A percentile compares a stretch with the other conserved stretches of the same genome.
Conservation (phyloP, 805 yeast species). For the Ascoidea tarda region DNA sequence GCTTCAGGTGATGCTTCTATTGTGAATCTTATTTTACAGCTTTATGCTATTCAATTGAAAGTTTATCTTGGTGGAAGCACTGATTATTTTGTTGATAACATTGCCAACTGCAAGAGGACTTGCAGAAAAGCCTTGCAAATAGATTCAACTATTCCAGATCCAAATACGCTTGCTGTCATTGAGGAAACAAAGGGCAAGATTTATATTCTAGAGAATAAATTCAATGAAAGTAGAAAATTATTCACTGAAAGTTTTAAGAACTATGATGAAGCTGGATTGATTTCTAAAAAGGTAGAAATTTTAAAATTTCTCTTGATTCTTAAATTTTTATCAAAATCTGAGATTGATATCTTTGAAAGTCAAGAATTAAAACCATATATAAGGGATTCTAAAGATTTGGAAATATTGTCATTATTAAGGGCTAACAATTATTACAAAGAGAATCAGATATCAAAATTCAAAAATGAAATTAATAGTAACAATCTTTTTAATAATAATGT, state of each 20-base stretch:
- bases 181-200: slow-evolving; percentile 66
- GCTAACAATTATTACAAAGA: slow-evolving; percentile 2
- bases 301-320: slow-evolving; percentile 50
- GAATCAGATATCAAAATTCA: slow-evolving; percentile 2
- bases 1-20: slow-evolving; percentile 27
- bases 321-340: slow-evolving; percentile 42
- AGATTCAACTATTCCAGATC: slow-evolving; percentile 60
- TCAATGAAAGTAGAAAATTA: slow-evolving; percentile 35
- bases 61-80: slow-evolving; percentile 22
- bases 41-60: slow-evolving; percentile 53
- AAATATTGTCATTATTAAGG: neutral
- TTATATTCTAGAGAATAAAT: slow-evolving; percentile 44
- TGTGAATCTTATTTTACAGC: slow-evolving; percentile 37
- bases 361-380: slow-evolving; percentile 50
- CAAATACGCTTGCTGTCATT: slow-evolving; percentile 58
- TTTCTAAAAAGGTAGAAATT: slow-evolving; percentile 37
- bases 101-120: slow-evolving; percentile 28
- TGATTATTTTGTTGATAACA: slow-evolving; percentile 14
- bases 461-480: neutral
- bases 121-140: slow-evolving; percentile 33
- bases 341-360: slow-evolving; percentile 58
- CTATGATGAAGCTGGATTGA: slow-evolving; percentile 55
- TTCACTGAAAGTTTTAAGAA: slow-evolving; percentile 44
- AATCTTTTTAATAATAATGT: neutral
- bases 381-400: slow-evolving; percentile 5